These are phyloP conservation scores for Casaregolazyma suthepensis DNA, from an alignment of 1,139 yeast genomes.

Conservation along the genomic window DNA sequence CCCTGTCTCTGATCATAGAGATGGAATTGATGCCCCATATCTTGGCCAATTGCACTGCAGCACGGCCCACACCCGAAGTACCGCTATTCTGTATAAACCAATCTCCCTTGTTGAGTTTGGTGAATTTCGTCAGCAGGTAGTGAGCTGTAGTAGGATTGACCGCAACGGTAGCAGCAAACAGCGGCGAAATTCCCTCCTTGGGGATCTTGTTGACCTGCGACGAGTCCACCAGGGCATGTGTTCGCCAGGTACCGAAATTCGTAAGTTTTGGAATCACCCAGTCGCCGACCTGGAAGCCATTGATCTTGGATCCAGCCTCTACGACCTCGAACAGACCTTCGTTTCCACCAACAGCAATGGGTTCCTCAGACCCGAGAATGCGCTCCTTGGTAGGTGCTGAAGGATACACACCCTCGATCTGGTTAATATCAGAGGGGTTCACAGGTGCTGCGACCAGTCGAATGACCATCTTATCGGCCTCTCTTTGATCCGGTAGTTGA, in stretches of 20 bases:
- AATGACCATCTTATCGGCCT: slow-evolving; percentile 44
- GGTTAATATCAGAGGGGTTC: slow-evolving; percentile 89
- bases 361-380: slow-evolving; percentile 49
- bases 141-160: slow-evolving; percentile 94
- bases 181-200: slow-evolving; percentile 40
- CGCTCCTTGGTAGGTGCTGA: slow-evolving; percentile 61
- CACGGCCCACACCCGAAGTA: slow-evolving; percentile 92
- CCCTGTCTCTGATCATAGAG: slow-evolving; percentile 69
- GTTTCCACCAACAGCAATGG: slow-evolving; percentile 81
- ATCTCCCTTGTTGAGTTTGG: slow-evolving; percentile 61
- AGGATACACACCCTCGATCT: slow-evolving; percentile 90
- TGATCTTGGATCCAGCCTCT: slow-evolving; percentile 52
- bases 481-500: slow-evolving; percentile 21
- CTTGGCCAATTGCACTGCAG: slow-evolving; percentile 82
- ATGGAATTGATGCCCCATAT: slow-evolving; percentile 75
- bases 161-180: slow-evolving; percentile 78
- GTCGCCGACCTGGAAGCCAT: slow-evolving; percentile 59
- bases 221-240: slow-evolving; percentile 48
- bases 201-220: slow-evolving; percentile 35
- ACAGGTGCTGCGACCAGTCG: slow-evolving; percentile 79
- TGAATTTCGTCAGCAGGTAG: slow-evolving; percentile 74
- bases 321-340: slow-evolving; percentile 88
- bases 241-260: slow-evolving; percentile 93
- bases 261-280: slow-evolving; percentile 86
- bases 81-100: slow-evolving; percentile 98